A percentile compares a stretch with the other conserved stretches of the same genome.
Conservation (phyloP, 257 asterid genomes). For the Petunia secreta region DNA sequence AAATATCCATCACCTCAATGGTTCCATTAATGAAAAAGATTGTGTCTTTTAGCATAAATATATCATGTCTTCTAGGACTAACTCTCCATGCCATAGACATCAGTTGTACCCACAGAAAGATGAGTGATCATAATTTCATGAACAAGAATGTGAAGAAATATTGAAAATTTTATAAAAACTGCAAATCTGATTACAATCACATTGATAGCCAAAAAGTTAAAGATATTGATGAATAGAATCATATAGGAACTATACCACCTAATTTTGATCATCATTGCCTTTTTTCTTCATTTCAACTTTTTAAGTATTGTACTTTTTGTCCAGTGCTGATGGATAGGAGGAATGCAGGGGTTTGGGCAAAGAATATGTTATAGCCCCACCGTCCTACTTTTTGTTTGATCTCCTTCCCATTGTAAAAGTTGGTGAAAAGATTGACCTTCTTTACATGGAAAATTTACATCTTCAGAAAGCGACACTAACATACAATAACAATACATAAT, state of each 20-base stretch:
- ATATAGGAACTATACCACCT: background rate
- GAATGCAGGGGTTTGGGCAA: background rate
- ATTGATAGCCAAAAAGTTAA: background rate
- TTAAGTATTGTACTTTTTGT: background rate
- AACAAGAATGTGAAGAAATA: background rate
- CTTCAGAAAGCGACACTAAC: background rate
- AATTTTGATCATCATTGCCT: background rate
- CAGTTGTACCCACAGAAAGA: constrained; percentile 9
- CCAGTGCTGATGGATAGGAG: background rate
- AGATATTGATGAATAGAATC: background rate
- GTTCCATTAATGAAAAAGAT: background rate
- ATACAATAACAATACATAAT: background rate
- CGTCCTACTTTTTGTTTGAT: constrained; percentile 15
- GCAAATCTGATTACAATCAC: background rate
- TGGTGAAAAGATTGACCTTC: background rate
- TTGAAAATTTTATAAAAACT: background rate
- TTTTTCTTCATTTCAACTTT: background rate
- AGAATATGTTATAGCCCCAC: background rate
- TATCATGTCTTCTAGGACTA: background rate
- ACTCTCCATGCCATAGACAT: background rate
- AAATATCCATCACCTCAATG: background rate
- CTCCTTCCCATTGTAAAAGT: background rate
- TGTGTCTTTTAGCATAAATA: constrained; percentile 5
- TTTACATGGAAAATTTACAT: constrained; percentile 1
- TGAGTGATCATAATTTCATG: background rate